A percentile compares a stretch with the other conserved stretches of the same genome.
phyloP scores from a whole-genome alignment of 2,329 filamentous ascomycete species.

The Trichoderma asperellum region DNA sequence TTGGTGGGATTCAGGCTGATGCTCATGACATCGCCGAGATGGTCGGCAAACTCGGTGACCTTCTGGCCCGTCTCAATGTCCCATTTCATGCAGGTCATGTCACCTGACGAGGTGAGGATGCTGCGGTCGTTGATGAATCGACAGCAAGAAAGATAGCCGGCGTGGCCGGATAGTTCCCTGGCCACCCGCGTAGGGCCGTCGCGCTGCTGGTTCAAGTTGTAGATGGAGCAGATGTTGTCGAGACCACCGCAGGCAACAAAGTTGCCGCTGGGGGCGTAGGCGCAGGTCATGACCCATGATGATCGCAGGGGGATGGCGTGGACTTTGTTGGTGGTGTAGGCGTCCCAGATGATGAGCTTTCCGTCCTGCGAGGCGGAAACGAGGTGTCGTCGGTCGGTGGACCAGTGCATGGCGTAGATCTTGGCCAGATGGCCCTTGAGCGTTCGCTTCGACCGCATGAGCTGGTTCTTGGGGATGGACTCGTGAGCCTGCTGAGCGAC shows the following conservation, averaged over 20 bases:
- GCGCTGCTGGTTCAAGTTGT: constrained; percentile 91
- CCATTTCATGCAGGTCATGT: constrained; percentile 99
- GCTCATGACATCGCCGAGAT: constrained; percentile 98
- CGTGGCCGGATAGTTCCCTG: constrained; percentile 93
- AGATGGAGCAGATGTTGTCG: constrained; percentile 99
- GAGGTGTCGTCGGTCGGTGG: constrained; percentile 93
- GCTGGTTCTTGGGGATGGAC: constrained; percentile 81
- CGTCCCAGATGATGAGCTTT: constrained; percentile 99
- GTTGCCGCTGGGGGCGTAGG: constrained; percentile 96
- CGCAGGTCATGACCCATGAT: constrained; percentile 99
- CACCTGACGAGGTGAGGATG: constrained; percentile 95
- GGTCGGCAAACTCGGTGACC: constrained; percentile 96
- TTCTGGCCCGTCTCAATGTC: constrained; percentile 98
- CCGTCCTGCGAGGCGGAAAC: constrained; percentile 98
- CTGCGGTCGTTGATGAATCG: constrained; percentile 98
- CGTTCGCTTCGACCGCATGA: constrained; percentile 97
- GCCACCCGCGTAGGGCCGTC: constrained; percentile 97
- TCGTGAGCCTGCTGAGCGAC: constrained; percentile 93
- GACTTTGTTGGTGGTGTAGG: constrained; percentile 99
- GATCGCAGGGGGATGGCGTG: constrained; percentile 96
- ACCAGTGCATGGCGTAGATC: constrained; percentile 99
- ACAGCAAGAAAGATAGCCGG: constrained; percentile 96
- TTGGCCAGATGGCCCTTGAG: constrained; percentile 98
- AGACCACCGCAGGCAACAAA: constrained; percentile 98
- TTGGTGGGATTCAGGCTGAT: constrained; percentile 99